Evolutionary conservation across 2,329 filamentous ascomycete species (phyloP), one percentile per base, ranked within the genome.

Genomic region (Fusarium sp.): DNA sequence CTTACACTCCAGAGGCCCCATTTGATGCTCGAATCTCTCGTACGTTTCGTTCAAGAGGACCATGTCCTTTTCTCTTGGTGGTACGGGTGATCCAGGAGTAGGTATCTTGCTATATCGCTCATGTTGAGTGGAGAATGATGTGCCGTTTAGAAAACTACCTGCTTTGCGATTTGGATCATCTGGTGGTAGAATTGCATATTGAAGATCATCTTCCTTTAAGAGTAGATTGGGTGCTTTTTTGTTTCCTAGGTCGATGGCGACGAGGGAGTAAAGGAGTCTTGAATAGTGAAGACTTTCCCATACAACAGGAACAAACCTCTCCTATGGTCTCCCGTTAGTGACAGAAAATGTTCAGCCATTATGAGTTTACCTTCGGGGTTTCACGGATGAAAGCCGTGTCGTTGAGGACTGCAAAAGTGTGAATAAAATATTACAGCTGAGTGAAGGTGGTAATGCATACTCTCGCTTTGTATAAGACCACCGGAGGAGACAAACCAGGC

Each of bases 211-310:
- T 8, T 68, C 33, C 4, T 41, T 35, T 1, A 65, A 18, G 3
- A 69, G 43, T 1, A 69, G 38, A 8, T 62, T 69, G 1, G 55
- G 52, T 0, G 56, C 42, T 1, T 48, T 6, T 5, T 66, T 52
- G 26, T 46, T 68, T 2, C 66, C 66, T 2, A 69, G 56, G 24
- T 69, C 66, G 2, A 58, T 26, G 3, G 60, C 47, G 11, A 69
- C 12, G 1, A 69, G 60, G 5, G 64, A 68, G 23, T 68, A 48
- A 6, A 69, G 24, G 23, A 68, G 44, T 4, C 49, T 29, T 9
- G 56, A 57, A 21, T 52, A 43, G n/a, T 69, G 64, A 7, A 61
- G 60, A 4, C 50, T 62, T 33, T 69, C 66, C 33, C 38, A 16
- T 2, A 41, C 8, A 21, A 23, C 49, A 8, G 33, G 13, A 6